These are phyloP conservation scores for Suhomyces panamericanus DNA, from an alignment of 1,139 yeast genomes.

Conservation along the genomic window DNA sequence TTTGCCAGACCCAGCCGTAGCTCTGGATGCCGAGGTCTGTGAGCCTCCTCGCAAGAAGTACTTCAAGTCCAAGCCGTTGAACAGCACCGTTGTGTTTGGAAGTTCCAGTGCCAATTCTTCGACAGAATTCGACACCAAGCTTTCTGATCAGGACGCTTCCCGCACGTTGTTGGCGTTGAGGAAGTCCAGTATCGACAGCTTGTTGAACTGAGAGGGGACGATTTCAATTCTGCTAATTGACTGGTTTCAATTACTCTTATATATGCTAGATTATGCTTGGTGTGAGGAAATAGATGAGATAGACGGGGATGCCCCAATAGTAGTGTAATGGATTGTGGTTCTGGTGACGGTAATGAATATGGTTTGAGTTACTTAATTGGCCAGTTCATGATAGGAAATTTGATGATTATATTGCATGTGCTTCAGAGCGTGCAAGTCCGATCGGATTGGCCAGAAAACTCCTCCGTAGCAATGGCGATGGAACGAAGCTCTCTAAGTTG, in stretches of 20 bases:
- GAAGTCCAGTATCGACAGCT: slow-evolving; percentile 44
- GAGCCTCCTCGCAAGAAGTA: slow-evolving; percentile 30
- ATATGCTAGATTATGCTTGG: slow-evolving; percentile 1
- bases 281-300: background rate
- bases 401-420: too few relatives aligned
- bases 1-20: slow-evolving; percentile 46
- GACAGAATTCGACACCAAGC: slow-evolving; percentile 16
- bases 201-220: slow-evolving; percentile 30
- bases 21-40: slow-evolving; percentile 10
- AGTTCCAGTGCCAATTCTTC: slow-evolving; percentile 10
- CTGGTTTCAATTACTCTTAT: slow-evolving; percentile 4
- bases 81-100: slow-evolving; percentile 17
- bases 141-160: slow-evolving; percentile 40
- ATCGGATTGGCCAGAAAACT: too few relatives aligned
- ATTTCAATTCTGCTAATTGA: slow-evolving; percentile 8
- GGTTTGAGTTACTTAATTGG: too few relatives aligned
- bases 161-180: slow-evolving; percentile 45
- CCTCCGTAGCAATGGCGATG: too few relatives aligned
- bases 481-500: too few relatives aligned
- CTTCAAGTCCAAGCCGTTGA: slow-evolving; percentile 30
- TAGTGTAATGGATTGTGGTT: too few relatives aligned
- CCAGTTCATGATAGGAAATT: too few relatives aligned
- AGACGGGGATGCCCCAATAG: background rate
- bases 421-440: too few relatives aligned
- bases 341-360: too few relatives aligned